Evolutionary conservation across 1,284 basidiomycete genomes (phyloP).

Genomic region (Pseudozyma sp.): DNA sequence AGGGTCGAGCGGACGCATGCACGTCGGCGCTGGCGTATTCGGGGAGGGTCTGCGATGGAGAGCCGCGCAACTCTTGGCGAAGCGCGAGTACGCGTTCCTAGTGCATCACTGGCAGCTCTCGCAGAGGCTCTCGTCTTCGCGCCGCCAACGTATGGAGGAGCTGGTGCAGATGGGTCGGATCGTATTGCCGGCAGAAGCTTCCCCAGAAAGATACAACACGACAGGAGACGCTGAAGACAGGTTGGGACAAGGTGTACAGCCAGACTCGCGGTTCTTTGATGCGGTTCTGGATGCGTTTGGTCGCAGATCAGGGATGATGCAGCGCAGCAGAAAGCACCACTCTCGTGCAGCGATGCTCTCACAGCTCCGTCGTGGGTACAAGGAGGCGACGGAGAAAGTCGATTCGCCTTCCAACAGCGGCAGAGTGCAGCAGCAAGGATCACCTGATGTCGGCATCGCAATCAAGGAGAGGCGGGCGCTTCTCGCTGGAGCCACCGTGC

Average conservation of each 20-base stretch:
- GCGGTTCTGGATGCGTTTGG: conserved; percentile 39
- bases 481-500: not conserved
- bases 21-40: conserved; percentile 6
- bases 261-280: conserved; percentile 42
- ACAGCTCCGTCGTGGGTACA: conserved; percentile 26
- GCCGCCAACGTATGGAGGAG: conserved; percentile 12
- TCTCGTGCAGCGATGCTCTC: conserved; percentile 20
- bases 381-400: conserved; percentile 5
- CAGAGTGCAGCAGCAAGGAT: not conserved
- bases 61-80: conserved; percentile 28
- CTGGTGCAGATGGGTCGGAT: conserved; percentile 7
- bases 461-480: not conserved
- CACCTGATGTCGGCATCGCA: not conserved
- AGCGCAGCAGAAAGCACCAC: conserved; percentile 22
- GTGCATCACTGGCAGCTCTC: conserved; percentile 32
- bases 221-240: not conserved
- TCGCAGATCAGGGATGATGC: conserved; percentile 29
- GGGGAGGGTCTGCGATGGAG: conserved; percentile 35
- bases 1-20: not conserved
- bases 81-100: conserved; percentile 32
- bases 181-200: not conserved
- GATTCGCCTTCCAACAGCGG: not conserved
- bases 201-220: not conserved
- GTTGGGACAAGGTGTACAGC: not conserved
- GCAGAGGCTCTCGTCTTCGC: conserved; percentile 12